These are phyloP conservation scores for Clavispora vitiphila DNA, from an alignment of 805 yeast genomes.

Conservation along the genomic window DNA sequence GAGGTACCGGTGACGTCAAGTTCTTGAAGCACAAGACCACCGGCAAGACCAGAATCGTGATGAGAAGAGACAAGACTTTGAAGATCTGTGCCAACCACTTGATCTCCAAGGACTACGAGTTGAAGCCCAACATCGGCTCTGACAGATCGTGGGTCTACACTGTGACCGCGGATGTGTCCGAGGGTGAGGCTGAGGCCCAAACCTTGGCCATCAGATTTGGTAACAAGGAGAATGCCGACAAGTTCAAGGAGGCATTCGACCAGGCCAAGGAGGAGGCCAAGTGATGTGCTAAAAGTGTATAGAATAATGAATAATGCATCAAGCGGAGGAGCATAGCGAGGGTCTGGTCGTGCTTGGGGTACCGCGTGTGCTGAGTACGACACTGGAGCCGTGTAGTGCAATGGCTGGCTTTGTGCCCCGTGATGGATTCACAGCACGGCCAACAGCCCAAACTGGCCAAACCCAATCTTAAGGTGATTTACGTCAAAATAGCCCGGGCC, in stretches of 20 bases:
- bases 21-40: conserved; percentile 84
- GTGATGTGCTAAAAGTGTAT: conserved; percentile 2
- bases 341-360: too few species aligned
- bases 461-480: too few species aligned
- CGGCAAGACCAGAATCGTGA: conserved; percentile 80
- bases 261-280: conserved; percentile 52
- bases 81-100: conserved; percentile 97
- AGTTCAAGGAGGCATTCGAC: conserved; percentile 89
- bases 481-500: too few species aligned
- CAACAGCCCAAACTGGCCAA: too few species aligned
- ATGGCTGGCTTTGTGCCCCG: too few species aligned
- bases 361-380: too few species aligned
- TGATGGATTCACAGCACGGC: too few species aligned
- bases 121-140: conserved; percentile 91
- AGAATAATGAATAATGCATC: not conserved
- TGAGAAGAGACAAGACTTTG: conserved; percentile 99
- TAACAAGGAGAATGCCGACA: conserved; percentile 86
- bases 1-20: conserved; percentile 98
- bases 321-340: too few species aligned
- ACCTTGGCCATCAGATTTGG: conserved; percentile 96
- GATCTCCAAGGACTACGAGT: conserved; percentile 72
- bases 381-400: too few species aligned
- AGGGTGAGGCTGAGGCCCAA: conserved; percentile 93
- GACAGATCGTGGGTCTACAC: conserved; percentile 98
- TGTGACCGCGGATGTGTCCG: conserved; percentile 91